A percentile compares a stretch with the other conserved stretches of the same genome.
These are phyloP conservation scores for Phytophthora uliginosa DNA, from an alignment of 352 stramenopile genomes.

Conservation along the genomic window DNA sequence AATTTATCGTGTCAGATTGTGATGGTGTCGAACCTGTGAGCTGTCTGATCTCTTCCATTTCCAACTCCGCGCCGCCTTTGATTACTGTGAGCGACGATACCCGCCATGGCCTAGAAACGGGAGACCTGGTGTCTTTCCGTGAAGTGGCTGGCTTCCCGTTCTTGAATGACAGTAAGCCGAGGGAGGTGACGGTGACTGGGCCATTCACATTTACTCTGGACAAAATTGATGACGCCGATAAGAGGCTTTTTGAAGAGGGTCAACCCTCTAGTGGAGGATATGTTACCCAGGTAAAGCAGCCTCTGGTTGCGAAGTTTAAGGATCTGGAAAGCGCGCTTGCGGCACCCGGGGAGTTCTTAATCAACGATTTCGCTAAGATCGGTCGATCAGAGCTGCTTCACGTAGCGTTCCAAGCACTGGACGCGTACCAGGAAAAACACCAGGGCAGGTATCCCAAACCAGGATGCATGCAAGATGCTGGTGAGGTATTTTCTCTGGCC, in stretches of 20 bases:
- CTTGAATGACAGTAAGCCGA: slow-evolving; percentile 80
- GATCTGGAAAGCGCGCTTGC: slow-evolving; percentile 86
- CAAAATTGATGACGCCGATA: slow-evolving; percentile 74
- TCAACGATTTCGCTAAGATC: slow-evolving; percentile 99
- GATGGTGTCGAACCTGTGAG: slow-evolving; percentile 95
- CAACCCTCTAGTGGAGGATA: slow-evolving; percentile 85
- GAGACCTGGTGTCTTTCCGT: slow-evolving; percentile 97
- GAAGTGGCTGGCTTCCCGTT: slow-evolving; percentile 95
- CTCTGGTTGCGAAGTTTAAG: slow-evolving; percentile 95
- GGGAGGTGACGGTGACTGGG: slow-evolving; percentile 86
- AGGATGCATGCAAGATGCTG: slow-evolving; percentile 85
- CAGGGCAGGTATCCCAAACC: slow-evolving; percentile 87
- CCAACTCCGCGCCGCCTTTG: slow-evolving; percentile 81
- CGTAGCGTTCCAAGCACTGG: slow-evolving; percentile 90
- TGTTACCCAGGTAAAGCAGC: slow-evolving; percentile 97
- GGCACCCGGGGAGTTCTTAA: slow-evolving; percentile 96
- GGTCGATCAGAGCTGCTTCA: slow-evolving; percentile 93
- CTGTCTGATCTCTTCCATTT: slow-evolving; percentile 96
- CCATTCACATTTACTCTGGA: slow-evolving; percentile 99
- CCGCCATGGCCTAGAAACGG: slow-evolving; percentile 97
- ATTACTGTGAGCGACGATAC: slow-evolving; percentile 99
- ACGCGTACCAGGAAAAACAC: slow-evolving; percentile 86
- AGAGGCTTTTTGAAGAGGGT: slow-evolving; percentile 69
- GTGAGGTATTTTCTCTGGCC: slow-evolving; percentile 89
- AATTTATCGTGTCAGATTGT: slow-evolving; percentile 95